These are phyloP conservation scores for Aspergillus terreus DNA, from an alignment of 2,329 filamentous ascomycete genomes.

Conservation along the genomic window DNA sequence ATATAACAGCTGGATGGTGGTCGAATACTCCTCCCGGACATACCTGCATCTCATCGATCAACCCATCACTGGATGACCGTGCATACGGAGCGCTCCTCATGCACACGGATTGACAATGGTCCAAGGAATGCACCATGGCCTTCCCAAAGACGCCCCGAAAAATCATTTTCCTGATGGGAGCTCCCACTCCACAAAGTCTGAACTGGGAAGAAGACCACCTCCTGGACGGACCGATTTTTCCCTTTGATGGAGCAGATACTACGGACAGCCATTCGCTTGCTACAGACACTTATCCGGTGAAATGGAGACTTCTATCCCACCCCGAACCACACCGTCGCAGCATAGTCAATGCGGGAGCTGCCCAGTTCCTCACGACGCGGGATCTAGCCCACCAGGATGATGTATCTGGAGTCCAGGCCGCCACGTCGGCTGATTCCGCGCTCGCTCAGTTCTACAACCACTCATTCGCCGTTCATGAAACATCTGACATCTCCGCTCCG, in stretches of 20 bases:
- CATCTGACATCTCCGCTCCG: constrained; percentile 31
- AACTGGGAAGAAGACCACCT: constrained; percentile 54
- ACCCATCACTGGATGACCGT: no score
- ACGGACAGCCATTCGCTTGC: constrained; percentile 4
- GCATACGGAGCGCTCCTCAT: no score
- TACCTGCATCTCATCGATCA: no score
- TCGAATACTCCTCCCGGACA: no score
- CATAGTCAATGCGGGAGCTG: constrained; percentile 4
- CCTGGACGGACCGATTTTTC: constrained; percentile 43
- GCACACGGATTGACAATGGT: not conserved
- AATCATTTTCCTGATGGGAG: constrained; percentile 55
- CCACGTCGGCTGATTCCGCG: constrained; percentile 27
- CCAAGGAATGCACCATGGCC: not conserved
- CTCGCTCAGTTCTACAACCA: constrained; percentile 72
- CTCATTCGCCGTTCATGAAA: constrained; percentile 68
- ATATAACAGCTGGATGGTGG: not conserved
- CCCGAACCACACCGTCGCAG: constrained; percentile 1
- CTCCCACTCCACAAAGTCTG: constrained; percentile 54
- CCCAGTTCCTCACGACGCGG: constrained; percentile 28
- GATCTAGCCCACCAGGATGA: constrained; percentile 21
- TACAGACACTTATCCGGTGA: constrained; percentile 15
- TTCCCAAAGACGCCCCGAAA: constrained; percentile 24
- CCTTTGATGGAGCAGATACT: constrained; percentile 21
- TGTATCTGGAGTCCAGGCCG: constrained; percentile 3
- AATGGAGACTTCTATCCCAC: constrained; percentile 29